Percentiles rank a stretch among this genome's conserved stretches.
These are phyloP conservation scores for Microcera coccophila DNA, from an alignment of 2,329 filamentous ascomycete species.

Conservation along the genomic window DNA sequence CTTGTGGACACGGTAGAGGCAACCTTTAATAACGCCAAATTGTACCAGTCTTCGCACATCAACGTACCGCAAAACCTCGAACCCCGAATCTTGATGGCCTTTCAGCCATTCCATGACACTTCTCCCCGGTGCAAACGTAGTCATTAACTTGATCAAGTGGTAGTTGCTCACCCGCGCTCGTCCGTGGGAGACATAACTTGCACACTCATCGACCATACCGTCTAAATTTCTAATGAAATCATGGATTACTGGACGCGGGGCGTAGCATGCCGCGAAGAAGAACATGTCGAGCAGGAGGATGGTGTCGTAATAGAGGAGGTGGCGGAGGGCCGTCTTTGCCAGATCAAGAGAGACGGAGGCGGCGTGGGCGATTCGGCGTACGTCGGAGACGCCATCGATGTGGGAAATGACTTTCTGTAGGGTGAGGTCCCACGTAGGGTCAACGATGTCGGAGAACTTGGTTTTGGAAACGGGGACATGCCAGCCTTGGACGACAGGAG, in stretches of 20 bases:
- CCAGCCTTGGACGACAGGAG: slow-evolving; percentile 76
- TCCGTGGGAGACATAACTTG: slow-evolving; percentile 67
- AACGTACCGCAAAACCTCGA: slow-evolving; percentile 67
- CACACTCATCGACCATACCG: slow-evolving; percentile 80
- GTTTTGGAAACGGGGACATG: slow-evolving; percentile 81
- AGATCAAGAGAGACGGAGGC: slow-evolving; percentile 85
- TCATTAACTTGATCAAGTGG: slow-evolving; percentile 78
- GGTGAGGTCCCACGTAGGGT: slow-evolving; percentile 71
- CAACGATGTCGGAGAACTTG: slow-evolving; percentile 59
- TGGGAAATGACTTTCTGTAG: slow-evolving; percentile 75
- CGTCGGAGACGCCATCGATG: slow-evolving; percentile 87
- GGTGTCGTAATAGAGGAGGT: slow-evolving; percentile 90
- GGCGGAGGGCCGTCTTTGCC: slow-evolving; percentile 79
- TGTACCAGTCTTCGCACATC: slow-evolving; percentile 90
- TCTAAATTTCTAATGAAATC: slow-evolving; percentile 73
- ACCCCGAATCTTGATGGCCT: slow-evolving; percentile 62
- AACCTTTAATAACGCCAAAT: slow-evolving; percentile 93
- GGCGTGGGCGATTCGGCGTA: slow-evolving; percentile 78
- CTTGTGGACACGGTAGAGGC: slow-evolving; percentile 88
- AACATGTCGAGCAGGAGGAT: slow-evolving; percentile 90
- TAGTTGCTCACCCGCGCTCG: slow-evolving; percentile 51
- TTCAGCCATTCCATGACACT: slow-evolving; percentile 86
- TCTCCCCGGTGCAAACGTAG: slow-evolving; percentile 75
- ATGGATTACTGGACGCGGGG: slow-evolving; percentile 70
- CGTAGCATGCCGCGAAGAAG: slow-evolving; percentile 89